Evolutionary conservation across 345 rosid species (phyloP), one percentile per base, ranked within the genome.

Genomic region (Tarenaya hassleriana): DNA sequence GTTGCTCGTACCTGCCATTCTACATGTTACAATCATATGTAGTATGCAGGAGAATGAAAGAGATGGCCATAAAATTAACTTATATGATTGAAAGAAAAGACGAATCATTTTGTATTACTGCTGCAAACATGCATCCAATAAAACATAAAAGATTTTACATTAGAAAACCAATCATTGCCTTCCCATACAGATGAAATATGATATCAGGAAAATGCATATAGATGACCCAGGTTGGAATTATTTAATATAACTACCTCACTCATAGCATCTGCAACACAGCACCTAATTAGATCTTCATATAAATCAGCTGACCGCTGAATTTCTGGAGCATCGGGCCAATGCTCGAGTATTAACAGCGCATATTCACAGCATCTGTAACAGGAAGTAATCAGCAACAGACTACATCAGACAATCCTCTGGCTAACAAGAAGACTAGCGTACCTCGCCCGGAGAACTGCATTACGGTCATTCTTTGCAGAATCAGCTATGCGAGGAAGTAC

Each of bases 301-400:
- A 85, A 75, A 69, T 85, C 95, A 58, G 88, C 91, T 21, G 91
- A 85, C 34, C 95, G 68, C 58, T 83, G 97, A 66, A 92, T 88
- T 71, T 92, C 98, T 47, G 94, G 88, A 45, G 97, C 97, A 78
- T 92, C 98, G 57, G 97, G 79, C 98, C 98, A 92, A 67, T 88
- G 77, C 66, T 92, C 98, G 41, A 92, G 77, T 46, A 90, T 75
- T 77, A 88, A 67, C 52, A 92, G 64, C 13, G 94, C 95, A 75
- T 92, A 92, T 64, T 92, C 98, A 74, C 97, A 88, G 60, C 97
- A 92, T 72, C 97, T 92, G 75, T 58, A 78, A 63, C 35, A 50
- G 11, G 61, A 33, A 38, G 18, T 20, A 41, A 47, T 34, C 58
- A 60, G 24, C 14, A 37, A 6, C 46, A 33, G 29, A 55, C 50